A percentile compares a stretch with the other conserved stretches of the same genome.
These are phyloP conservation scores for Neurospora sp. DNA, from an alignment of 495 filamentous ascomycete genomes.

Conservation along the genomic window DNA sequence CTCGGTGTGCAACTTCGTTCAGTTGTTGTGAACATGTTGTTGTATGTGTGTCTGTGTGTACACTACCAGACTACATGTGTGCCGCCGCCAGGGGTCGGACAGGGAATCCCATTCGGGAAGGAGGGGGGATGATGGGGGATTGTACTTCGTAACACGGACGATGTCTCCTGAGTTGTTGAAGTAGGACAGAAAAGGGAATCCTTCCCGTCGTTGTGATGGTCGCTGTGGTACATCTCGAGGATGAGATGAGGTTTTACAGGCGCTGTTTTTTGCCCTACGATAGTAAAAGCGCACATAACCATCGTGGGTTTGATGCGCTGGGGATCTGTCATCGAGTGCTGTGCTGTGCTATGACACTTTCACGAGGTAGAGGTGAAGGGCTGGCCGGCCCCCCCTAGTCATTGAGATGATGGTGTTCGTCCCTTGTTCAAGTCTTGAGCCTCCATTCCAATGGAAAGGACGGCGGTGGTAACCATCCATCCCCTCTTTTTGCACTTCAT, in stretches of 20 bases:
- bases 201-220: not conserved
- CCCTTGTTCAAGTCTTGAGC: not conserved
- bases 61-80: not conserved
- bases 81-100: not conserved
- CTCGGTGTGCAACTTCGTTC: not conserved
- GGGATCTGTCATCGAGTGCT: not conserved
- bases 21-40: not conserved
- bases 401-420: not conserved
- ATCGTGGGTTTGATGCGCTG: not conserved
- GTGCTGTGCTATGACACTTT: not conserved
- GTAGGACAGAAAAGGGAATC: not conserved
- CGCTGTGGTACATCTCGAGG: not conserved
- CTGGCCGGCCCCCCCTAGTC: not conserved
- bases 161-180: not conserved
- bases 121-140: not conserved
- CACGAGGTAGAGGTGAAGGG: not conserved
- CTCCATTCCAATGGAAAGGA: not conserved
- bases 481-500: not conserved
- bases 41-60: not conserved
- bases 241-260: not conserved
- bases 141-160: not conserved
- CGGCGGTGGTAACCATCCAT: not conserved
- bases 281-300: not conserved
- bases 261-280: not conserved
- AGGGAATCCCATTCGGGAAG: not conserved